Evolutionary conservation across 2,329 filamentous ascomycete species (phyloP).

Genomic region (Curvularia verruculosa): DNA sequence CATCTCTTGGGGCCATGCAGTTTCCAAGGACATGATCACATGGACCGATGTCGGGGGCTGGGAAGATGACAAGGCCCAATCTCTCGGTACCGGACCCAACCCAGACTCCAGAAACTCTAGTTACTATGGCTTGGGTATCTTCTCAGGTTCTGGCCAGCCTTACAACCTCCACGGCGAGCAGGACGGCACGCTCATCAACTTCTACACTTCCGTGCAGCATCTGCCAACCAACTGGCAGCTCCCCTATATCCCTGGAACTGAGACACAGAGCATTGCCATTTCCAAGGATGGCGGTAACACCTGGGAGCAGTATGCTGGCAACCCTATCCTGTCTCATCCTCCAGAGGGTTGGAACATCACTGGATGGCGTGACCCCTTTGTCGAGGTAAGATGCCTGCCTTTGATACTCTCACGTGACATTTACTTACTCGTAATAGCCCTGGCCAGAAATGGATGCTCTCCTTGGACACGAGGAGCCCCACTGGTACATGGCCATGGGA

Average conservation of each 20-base stretch:
- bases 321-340: constrained; percentile 53
- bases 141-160: constrained; percentile 59
- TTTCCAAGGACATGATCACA: constrained; percentile 56
- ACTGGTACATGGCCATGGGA: constrained; percentile 55
- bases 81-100: constrained; percentile 49
- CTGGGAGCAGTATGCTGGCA: constrained; percentile 55
- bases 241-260: constrained; percentile 54
- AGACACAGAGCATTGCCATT: constrained; percentile 55
- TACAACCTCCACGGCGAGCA: constrained; percentile 56
- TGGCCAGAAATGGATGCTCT: constrained; percentile 53
- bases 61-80: constrained; percentile 51
- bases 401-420: background rate
- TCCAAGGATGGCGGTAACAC: constrained; percentile 55
- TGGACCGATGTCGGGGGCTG: constrained; percentile 56
- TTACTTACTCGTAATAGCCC: constrained; percentile 42
- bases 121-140: constrained; percentile 60
- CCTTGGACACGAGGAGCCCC: constrained; percentile 50
- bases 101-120: constrained; percentile 39
- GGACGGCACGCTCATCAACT: constrained; percentile 54
- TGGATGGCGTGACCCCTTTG: constrained; percentile 42
- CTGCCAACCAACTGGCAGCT: constrained; percentile 55
- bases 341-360: constrained; percentile 56
- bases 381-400: constrained; percentile 18
- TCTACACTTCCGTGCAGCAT: constrained; percentile 56
- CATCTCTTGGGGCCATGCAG: constrained; percentile 56